These are phyloP conservation scores for Aureobasidium sp. DNA, from an alignment of 2,329 filamentous ascomycete genomes.

Conservation along the genomic window DNA sequence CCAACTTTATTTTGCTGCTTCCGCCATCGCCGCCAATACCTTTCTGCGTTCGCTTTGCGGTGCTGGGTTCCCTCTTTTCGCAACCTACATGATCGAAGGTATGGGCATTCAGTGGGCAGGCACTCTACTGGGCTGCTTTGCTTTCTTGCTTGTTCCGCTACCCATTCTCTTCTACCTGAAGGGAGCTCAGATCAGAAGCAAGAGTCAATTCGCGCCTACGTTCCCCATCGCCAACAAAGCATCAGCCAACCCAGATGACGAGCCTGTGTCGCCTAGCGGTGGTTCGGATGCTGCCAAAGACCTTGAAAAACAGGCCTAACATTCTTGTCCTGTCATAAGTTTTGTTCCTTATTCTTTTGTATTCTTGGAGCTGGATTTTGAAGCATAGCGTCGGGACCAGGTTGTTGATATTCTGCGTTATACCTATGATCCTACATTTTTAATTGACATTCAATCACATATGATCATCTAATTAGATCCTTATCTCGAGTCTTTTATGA, in stretches of 20 bases:
- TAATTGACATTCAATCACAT: background rate
- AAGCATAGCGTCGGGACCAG: background rate
- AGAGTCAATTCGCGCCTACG: conserved; percentile 36
- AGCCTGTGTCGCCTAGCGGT: background rate
- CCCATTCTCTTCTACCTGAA: conserved; percentile 37
- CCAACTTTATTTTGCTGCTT: conserved; percentile 40
- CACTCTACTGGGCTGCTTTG: conserved; percentile 38
- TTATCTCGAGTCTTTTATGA: background rate
- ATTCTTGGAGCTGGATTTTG: background rate
- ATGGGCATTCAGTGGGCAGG: conserved; percentile 43
- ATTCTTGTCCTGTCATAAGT: background rate
- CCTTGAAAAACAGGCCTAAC: conserved; percentile 13
- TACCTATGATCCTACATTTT: background rate
- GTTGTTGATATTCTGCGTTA: background rate
- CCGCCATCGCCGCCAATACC: conserved; percentile 48
- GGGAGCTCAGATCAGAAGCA: conserved; percentile 36
- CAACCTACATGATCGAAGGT: conserved; percentile 45
- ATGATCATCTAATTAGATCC: background rate
- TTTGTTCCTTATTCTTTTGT: background rate
- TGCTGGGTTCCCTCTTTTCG: conserved; percentile 45
- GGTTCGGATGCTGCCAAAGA: background rate
- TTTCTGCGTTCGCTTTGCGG: conserved; percentile 45
- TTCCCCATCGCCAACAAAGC: conserved; percentile 16
- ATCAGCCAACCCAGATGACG: background rate
- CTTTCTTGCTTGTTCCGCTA: conserved; percentile 35